phyloP scores from a whole-genome alignment of 257 asterid species.

The Jaltomata sinuosa region DNA sequence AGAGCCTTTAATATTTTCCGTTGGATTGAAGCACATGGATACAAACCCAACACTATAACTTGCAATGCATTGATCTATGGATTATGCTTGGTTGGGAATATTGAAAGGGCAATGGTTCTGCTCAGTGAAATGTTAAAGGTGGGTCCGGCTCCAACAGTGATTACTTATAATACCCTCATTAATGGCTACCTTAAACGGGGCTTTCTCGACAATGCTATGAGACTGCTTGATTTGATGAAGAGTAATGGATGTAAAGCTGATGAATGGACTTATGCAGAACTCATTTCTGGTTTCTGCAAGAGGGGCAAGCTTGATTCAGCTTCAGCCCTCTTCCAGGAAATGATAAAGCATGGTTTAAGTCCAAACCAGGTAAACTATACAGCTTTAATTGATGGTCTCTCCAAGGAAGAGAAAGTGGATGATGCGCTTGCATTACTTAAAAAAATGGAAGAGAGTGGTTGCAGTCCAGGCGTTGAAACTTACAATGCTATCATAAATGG shows the following conservation, averaged over 20 bases:
- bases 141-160: conserved; percentile 58
- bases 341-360: conserved; percentile 60
- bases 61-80: conserved; percentile 70
- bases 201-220: conserved; percentile 53
- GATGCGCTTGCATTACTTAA: conserved; percentile 49
- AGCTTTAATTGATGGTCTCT: conserved; percentile 64
- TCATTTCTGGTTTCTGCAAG: conserved; percentile 72
- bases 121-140: conserved; percentile 60
- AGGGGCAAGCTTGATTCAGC: conserved; percentile 49
- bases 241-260: conserved; percentile 66
- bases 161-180: conserved; percentile 74
- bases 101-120: conserved; percentile 63
- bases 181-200: conserved; percentile 47
- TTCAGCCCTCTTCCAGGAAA: conserved; percentile 55
- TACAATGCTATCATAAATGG: conserved; percentile 74
- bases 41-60: conserved; percentile 41
- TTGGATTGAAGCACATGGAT: conserved; percentile 58
- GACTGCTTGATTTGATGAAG: conserved; percentile 81
- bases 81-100: conserved; percentile 45
- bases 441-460: conserved; percentile 46
- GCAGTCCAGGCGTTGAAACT: conserved; percentile 49
- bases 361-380: conserved; percentile 66
- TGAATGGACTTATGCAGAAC: conserved; percentile 67
- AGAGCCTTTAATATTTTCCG: conserved; percentile 40
- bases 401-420: conserved; percentile 69